phyloP scores from a whole-genome alignment of 75 land plant genomes.

The Selaginella tamariscina region DNA sequence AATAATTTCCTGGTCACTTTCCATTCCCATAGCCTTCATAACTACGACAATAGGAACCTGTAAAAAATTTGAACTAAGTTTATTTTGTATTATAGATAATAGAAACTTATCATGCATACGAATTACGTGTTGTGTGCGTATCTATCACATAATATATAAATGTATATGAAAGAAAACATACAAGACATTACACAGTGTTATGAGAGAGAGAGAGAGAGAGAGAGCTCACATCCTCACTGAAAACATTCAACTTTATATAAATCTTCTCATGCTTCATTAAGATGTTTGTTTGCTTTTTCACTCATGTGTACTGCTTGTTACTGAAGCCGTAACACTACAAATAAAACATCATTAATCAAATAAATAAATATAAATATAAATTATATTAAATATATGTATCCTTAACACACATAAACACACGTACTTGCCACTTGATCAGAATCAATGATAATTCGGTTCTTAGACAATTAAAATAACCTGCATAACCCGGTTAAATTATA shows the following conservation, averaged over 20 bases:
- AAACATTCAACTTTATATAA: conserved; percentile 53
- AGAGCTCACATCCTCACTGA: conserved; percentile 39
- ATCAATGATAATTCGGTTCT: no score
- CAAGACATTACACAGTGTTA: background rate
- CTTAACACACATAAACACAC: no score
- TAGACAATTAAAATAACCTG: no score
- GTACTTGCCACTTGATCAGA: no score
- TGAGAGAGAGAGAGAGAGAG: background rate
- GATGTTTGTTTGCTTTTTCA: conserved; percentile 81
- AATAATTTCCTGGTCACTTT: conserved; percentile 92
- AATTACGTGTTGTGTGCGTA: no score
- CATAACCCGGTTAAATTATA: no score
- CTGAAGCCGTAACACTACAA: conserved; percentile 78
- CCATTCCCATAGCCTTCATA: conserved; percentile 98
- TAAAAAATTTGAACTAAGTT: background rate
- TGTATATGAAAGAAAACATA: background rate
- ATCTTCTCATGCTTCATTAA: conserved; percentile 72
- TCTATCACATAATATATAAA: no score
- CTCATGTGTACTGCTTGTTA: conserved; percentile 84
- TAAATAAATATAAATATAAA: no score
- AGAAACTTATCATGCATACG: no score
- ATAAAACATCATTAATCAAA: background rate
- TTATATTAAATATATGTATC: no score
- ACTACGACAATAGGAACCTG: conserved; percentile 86
- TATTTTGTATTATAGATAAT: background rate